Evolutionary conservation across 2,329 filamentous ascomycete genomes (phyloP).

Genomic region (Trichoderma cornu-damae): DNA sequence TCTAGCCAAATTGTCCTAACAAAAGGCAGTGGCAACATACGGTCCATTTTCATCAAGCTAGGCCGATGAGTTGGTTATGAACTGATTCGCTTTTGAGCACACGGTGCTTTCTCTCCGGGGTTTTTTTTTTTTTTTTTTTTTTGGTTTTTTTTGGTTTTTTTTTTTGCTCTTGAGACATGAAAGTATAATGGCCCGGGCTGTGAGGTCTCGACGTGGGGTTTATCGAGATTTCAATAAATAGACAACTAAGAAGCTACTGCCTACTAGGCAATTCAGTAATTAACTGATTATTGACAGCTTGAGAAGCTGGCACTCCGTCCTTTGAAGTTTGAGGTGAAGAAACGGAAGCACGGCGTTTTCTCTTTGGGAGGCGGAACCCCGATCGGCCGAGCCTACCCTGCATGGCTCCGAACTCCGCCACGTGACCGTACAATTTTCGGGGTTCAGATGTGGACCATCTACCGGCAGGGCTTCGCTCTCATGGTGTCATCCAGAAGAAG

Average conservation of each 20-base stretch:
- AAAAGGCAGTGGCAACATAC: constrained; percentile 44
- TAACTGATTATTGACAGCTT: no score
- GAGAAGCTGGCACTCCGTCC: no score
- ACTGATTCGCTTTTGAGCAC: not conserved
- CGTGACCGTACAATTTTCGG: constrained; percentile 33
- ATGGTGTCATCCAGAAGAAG: constrained; percentile 19
- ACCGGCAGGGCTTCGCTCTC: constrained; percentile 19
- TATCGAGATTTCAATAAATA: no score
- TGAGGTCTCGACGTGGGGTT: no score
- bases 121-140: no score
- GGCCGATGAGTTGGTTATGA: not conserved
- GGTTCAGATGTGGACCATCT: constrained; percentile 21
- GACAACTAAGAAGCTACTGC: no score
- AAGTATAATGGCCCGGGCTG: no score
- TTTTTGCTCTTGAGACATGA: no score
- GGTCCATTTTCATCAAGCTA: constrained; percentile 36
- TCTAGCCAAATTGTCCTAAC: constrained; percentile 31
- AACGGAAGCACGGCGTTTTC: not conserved
- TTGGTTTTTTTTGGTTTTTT: no score
- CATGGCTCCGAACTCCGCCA: constrained; percentile 19
- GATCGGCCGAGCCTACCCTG: constrained; percentile 10
- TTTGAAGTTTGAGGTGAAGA: no score
- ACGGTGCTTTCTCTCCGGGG: not conserved
- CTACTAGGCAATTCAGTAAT: no score
- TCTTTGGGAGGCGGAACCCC: constrained; percentile 4